phyloP scores from a whole-genome alignment of 106 monocot species.

The Alisma plantagoaquatica region DNA sequence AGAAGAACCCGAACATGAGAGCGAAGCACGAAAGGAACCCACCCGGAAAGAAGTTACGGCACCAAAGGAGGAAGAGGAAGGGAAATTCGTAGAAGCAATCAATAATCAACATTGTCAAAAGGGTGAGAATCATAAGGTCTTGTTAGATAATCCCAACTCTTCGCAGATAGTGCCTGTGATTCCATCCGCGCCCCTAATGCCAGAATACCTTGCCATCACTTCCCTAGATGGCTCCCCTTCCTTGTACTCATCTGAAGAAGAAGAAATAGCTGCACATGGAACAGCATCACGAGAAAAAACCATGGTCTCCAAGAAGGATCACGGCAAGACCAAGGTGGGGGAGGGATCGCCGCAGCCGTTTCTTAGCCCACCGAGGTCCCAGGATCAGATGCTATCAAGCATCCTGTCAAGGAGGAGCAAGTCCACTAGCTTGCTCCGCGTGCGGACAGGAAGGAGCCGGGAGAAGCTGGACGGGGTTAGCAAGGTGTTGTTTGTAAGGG shows the following conservation, averaged over 20 bases:
- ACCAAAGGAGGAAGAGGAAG: too few relatives aligned
- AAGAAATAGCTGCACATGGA: neutral
- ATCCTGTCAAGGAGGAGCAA: conserved; percentile 49
- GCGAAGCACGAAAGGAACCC: too few relatives aligned
- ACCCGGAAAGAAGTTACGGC: too few relatives aligned
- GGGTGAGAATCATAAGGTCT: too few relatives aligned
- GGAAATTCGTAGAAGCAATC: too few relatives aligned
- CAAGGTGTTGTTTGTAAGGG: too few relatives aligned
- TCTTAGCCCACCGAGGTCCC: conserved; percentile 5
- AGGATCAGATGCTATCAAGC: conserved; percentile 20
- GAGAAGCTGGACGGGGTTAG: too few relatives aligned
- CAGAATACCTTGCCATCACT: conserved; percentile 8
- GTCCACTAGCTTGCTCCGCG: conserved; percentile 24
- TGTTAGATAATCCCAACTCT: too few relatives aligned
- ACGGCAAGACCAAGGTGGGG: neutral
- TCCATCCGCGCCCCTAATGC: conserved; percentile 36
- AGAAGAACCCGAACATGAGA: neutral
- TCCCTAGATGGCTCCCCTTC: conserved; percentile 3
- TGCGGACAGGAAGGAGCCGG: conserved; percentile 23
- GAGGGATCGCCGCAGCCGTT: neutral
- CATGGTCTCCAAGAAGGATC: neutral
- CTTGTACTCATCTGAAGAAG: conserved; percentile 2
- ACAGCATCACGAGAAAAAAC: neutral
- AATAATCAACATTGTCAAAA: too few relatives aligned
- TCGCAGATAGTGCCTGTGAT: too few relatives aligned